A percentile compares a stretch with the other conserved stretches of the same genome.
Conservation (phyloP, 495 filamentous ascomycete species). For the Astrothelium subdiscretum region DNA sequence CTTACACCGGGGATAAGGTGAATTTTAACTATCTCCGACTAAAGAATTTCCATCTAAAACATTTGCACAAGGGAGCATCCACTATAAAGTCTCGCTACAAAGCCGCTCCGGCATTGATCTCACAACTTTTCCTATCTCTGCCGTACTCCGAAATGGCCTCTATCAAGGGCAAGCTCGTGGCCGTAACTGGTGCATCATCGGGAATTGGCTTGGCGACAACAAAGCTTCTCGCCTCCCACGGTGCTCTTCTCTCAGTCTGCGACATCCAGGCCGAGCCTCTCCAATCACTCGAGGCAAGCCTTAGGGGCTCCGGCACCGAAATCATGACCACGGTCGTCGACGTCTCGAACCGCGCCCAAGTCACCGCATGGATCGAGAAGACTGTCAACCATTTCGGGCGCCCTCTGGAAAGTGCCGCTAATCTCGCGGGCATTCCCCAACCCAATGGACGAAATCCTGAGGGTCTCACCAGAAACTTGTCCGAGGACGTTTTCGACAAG, state of each 20-base stretch:
- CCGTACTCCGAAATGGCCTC: too few relatives aligned
- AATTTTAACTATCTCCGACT: too few relatives aligned
- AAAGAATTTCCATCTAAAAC: too few relatives aligned
- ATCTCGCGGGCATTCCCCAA: background rate
- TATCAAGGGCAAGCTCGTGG: too few relatives aligned
- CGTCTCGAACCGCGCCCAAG: background rate
- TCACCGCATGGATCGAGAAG: background rate
- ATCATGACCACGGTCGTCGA: background rate
- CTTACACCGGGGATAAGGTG: too few relatives aligned
- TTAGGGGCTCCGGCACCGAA: background rate
- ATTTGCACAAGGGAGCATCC: too few relatives aligned
- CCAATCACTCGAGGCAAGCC: background rate
- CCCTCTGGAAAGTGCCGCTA: background rate
- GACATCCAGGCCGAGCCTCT: background rate
- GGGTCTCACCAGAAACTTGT: background rate
- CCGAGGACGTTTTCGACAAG: background rate
- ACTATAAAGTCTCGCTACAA: too few relatives aligned
- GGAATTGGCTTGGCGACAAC: too few relatives aligned
- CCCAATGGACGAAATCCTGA: background rate
- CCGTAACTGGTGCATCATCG: too few relatives aligned
- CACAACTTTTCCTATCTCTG: background rate
- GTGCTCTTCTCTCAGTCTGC: background rate
- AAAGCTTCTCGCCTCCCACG: background rate
- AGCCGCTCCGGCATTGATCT: background rate
- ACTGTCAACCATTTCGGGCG: background rate